These are phyloP conservation scores for Starmerella floris DNA, from an alignment of 805 yeast species.

Conservation along the genomic window DNA sequence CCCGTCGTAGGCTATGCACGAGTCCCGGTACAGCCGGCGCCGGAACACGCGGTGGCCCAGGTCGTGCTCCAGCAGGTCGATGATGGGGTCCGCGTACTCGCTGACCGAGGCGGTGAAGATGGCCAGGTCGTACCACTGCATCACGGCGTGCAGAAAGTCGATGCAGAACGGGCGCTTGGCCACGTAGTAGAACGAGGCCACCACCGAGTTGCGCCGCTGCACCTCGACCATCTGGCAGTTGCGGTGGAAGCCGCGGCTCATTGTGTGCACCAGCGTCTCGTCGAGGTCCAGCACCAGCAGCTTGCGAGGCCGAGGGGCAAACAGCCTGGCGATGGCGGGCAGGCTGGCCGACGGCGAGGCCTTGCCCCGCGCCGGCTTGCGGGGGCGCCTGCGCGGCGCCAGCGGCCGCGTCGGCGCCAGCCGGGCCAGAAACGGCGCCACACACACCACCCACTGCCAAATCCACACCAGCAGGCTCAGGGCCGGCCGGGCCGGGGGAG, in stretches of 20 bases:
- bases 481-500: neutral
- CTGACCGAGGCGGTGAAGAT: constrained; percentile 89
- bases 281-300: constrained; percentile 79
- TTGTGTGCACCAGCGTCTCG: constrained; percentile 87
- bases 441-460: constrained; percentile 6
- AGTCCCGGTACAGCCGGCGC: constrained; percentile 59
- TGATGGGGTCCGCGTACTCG: constrained; percentile 94
- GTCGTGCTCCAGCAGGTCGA: constrained; percentile 75
- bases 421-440: constrained; percentile 3
- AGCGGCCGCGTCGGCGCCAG: neutral
- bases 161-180: constrained; percentile 89
- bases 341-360: neutral
- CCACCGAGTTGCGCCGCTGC: constrained; percentile 24
- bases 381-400: neutral
- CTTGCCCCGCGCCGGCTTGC: neutral
- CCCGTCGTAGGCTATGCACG: constrained; percentile 71
- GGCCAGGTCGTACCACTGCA: constrained; percentile 77
- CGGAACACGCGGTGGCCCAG: constrained; percentile 29
- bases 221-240: constrained; percentile 71
- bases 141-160: constrained; percentile 60
- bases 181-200: constrained; percentile 65
- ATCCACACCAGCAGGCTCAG: neutral
- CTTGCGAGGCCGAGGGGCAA: constrained; percentile 29
- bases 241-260: constrained; percentile 44
- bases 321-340: constrained; percentile 15